These are phyloP conservation scores for Chaetomium tenue DNA, from an alignment of 495 filamentous ascomycete species.

Conservation along the genomic window DNA sequence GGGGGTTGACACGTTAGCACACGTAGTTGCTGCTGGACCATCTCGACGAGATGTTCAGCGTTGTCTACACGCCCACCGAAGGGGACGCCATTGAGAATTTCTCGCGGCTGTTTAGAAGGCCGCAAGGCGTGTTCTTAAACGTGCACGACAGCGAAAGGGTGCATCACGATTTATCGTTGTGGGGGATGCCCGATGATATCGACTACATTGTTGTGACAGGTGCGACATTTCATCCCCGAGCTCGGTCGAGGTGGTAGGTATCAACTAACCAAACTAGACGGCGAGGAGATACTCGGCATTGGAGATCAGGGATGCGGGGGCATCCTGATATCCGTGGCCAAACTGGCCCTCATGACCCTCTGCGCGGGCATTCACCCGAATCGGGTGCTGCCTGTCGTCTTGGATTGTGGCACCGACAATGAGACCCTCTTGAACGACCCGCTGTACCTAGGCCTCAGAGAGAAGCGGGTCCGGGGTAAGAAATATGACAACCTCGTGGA, in stretches of 20 bases:
- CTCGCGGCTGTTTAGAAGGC: slow-evolving; percentile 71
- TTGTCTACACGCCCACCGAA: slow-evolving; percentile 90
- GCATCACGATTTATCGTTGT: slow-evolving; percentile 62
- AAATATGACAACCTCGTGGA: slow-evolving; percentile 80
- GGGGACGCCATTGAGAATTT: slow-evolving; percentile 89
- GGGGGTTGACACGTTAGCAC: not conserved
- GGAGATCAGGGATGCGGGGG: slow-evolving; percentile 90
- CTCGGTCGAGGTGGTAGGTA: no score
- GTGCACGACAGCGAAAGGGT: slow-evolving; percentile 58
- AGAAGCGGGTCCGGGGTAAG: slow-evolving; percentile 63
- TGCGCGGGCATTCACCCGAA: slow-evolving; percentile 84
- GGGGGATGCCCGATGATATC: slow-evolving; percentile 68
- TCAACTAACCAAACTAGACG: slow-evolving; percentile 28
- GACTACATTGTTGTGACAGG: slow-evolving; percentile 90
- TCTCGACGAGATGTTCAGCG: slow-evolving; percentile 74
- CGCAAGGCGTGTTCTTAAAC: slow-evolving; percentile 65
- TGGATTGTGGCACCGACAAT: slow-evolving; percentile 90
- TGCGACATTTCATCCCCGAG: slow-evolving; percentile 11
- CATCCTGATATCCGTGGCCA: slow-evolving; percentile 81
- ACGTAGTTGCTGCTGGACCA: slow-evolving; percentile 46
- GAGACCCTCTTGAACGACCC: slow-evolving; percentile 72
- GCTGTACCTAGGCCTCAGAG: slow-evolving; percentile 73
- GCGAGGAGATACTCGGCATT: slow-evolving; percentile 76
- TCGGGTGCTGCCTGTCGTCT: slow-evolving; percentile 72
- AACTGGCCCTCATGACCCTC: slow-evolving; percentile 75